Evolutionary conservation across 306 rosid genomes (phyloP), one percentile per base, ranked within the genome.

Genomic region (Hippophae gyantsensis): DNA sequence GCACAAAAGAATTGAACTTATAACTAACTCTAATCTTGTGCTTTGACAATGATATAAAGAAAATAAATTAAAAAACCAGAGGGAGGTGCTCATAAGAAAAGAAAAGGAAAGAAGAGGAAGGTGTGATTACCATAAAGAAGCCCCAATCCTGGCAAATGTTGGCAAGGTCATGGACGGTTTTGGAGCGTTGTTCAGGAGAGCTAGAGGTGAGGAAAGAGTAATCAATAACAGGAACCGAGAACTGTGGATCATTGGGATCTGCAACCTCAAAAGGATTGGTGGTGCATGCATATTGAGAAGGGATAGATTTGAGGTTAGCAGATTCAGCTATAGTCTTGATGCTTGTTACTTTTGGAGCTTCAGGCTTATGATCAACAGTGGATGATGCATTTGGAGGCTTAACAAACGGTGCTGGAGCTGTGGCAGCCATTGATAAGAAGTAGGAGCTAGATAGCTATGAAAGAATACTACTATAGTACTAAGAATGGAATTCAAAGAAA

Each of bases 111-210:
- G 23, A 18, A 32, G 38, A 32, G 38, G 38, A 4, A 27, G 4
- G 38, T 27, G 38, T 1, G 38, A 27, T 27, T 27, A 27, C 38
- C 38, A 27, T 27, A 27, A 27, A 27, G 38, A 27, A 27, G 2
- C 38, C 38, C 38, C 38, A 27, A 27, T 27, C 38, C 38, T 27
- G 38, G 38, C 38, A 27, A 27, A 27, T 27, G 38, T 27, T 27
- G 38, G 38, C 38, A 27, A 27, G 38, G 38, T 27, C 38, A 27
- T 27, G 38, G 66, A 18, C 13, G 54, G 62, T 40, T 57, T 8
- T 57, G 48, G 45, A n/a, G 71, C 66, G 2, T 71, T 71, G 41
- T 63, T 75, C 58, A 13, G 61, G 61, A 44, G 61, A 57, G 18
- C 14, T 5, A 40, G 61, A 57, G 48, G 61, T 57, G 61, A 57